Evolutionary conservation across 2,329 filamentous ascomycete genomes (phyloP).

Genomic region (Pseudogymnoascus sp.): DNA sequence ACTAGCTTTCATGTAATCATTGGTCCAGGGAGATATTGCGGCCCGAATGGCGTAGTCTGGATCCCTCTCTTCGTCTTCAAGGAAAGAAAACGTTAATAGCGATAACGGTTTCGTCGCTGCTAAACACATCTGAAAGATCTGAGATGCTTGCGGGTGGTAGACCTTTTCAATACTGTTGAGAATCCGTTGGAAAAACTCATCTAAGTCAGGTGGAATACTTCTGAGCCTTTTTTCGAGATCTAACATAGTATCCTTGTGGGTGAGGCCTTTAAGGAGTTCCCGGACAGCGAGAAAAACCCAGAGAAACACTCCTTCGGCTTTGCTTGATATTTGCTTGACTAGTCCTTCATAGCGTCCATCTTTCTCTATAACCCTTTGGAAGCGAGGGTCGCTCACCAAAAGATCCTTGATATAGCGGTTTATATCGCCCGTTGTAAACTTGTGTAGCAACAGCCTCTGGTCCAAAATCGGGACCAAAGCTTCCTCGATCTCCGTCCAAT

Average conservation of each 20-base stretch:
- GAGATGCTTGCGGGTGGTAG: constrained; percentile 16
- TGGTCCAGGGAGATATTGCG: neutral
- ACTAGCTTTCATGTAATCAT: neutral
- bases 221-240: constrained; percentile 19
- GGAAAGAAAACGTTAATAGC: neutral
- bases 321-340: neutral
- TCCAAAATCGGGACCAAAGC: neutral
- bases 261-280: constrained; percentile 7
- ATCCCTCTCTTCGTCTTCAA: neutral
- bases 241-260: constrained; percentile 15
- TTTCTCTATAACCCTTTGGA: neutral
- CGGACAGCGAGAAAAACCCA: constrained; percentile 15
- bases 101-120: neutral
- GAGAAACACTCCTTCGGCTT: constrained; percentile 12
- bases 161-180: constrained; percentile 17
- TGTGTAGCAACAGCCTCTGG: neutral
- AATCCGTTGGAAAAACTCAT: constrained; percentile 20
- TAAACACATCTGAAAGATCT: constrained; percentile 12
- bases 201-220: constrained; percentile 19
- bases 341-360: neutral
- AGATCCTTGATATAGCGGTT: neutral
- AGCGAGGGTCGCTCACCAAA: neutral
- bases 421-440: neutral
- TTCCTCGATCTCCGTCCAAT: constrained; percentile 14
- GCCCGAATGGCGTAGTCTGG: neutral